Conservation (phyloP, 2,329 filamentous ascomycete species). For the Aspergillus sp. region DNA sequence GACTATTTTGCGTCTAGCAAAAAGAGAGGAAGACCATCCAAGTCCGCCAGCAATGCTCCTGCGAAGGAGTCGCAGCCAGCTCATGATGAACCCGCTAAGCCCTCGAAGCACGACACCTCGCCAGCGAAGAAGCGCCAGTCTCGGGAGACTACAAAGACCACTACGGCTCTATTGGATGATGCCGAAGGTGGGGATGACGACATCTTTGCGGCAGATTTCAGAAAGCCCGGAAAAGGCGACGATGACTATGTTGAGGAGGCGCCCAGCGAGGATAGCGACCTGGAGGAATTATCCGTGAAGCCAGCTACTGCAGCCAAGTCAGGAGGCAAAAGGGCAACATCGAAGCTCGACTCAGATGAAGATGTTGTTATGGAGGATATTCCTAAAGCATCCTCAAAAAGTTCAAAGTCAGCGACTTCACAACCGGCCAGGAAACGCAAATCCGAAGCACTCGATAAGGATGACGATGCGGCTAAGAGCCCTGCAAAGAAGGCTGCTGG, state of each 20-base stretch:
- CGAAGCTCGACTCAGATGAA: slow-evolving; percentile 36
- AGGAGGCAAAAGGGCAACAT: slow-evolving; percentile 34
- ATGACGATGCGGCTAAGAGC: slow-evolving; percentile 53
- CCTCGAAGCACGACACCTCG: slow-evolving; percentile 8
- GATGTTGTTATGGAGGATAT: slow-evolving; percentile 56
- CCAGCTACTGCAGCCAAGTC: slow-evolving; percentile 54
- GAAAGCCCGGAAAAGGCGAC: slow-evolving; percentile 60
- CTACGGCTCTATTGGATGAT: slow-evolving; percentile 54
- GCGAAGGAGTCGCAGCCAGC: slow-evolving; percentile 16
- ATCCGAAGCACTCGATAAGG: slow-evolving; percentile 53
- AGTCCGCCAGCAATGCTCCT: slow-evolving; percentile 23
- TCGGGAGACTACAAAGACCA: slow-evolving; percentile 30
- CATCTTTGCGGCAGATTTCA: slow-evolving; percentile 74
- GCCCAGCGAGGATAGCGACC: slow-evolving; percentile 50
- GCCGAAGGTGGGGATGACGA: slow-evolving; percentile 69
- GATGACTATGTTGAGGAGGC: slow-evolving; percentile 70
- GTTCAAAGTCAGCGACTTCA: slow-evolving; percentile 42
- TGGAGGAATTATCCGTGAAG: slow-evolving; percentile 62
- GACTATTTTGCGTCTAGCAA: slow-evolving; percentile 63
- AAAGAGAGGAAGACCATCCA: slow-evolving; percentile 51
- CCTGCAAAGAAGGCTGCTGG: slow-evolving; percentile 55
- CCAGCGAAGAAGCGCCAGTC: slow-evolving; percentile 21
- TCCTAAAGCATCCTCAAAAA: slow-evolving; percentile 46
- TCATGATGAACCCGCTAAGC: slow-evolving; percentile 6
- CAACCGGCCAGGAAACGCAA: slow-evolving; percentile 54